Evolutionary conservation across 129 eudicot genomes (phyloP), one percentile per base, ranked within the genome.

Genomic region (Smallanthus sonchifolius): DNA sequence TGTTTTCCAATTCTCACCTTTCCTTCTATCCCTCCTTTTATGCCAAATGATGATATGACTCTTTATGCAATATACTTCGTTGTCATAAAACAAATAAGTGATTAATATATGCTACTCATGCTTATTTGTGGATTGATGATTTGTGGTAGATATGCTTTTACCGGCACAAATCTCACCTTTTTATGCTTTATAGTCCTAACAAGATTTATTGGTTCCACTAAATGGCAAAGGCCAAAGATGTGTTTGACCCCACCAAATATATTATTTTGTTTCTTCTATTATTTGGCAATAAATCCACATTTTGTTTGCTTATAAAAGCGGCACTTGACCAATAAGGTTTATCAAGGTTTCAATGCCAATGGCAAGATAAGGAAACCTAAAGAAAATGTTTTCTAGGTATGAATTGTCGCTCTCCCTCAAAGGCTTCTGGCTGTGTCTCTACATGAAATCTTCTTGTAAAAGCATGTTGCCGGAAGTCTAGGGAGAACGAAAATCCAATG

Each of bases 371-470:
- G 16, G 49, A 43, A 9, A 44, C 69, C 4, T 35, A 75, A 51
- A 2, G 3, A 44, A 54, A 5, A 60, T 28, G 10, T 65, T 30
- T 69, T 44, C 81, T 15, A 70, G 84, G 81, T 79, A 70, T 75
- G 70, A 82, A 78, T 48, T 79, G 60, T 79, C 76, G 51, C 72
- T 83, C 87, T 83, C 87, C 87, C 84, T 83, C 84, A 79, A 80
- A 68, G 87, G 87, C 87, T 83, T 83, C 84, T 72, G 67, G 55
- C 19, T 15, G 49, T 43, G 8, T 44, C 64, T 55, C 72, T 79
- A 67, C 24, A 72, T 70, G 11, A 11, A 65, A 42, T 10, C 10
- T 54, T 9, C 36, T 20, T 15, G 4, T 72, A 71, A 72, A 35
- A 72, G 55, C 7, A 57, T 32, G 74, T 65, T 42, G 68, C 54